Percentiles rank a stretch among this genome's conserved stretches.
phyloP scores from a whole-genome alignment of 2,329 filamentous ascomycete species.

The Camptophora hylomeconis region DNA sequence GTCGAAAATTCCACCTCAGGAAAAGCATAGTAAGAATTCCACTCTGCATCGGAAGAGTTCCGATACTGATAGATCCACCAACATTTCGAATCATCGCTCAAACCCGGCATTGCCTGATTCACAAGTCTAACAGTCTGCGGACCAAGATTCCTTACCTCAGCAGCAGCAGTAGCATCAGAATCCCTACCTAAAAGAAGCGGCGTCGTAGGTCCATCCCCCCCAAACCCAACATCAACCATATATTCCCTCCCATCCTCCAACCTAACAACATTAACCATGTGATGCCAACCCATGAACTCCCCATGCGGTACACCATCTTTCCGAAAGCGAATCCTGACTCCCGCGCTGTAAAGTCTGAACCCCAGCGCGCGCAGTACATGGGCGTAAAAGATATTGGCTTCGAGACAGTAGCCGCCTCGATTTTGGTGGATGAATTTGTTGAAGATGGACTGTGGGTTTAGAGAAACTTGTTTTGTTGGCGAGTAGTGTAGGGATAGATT shows the following conservation, averaged over 20 bases:
- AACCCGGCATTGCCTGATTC: constrained; percentile 34
- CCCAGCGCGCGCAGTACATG: constrained; percentile 40
- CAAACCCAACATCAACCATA: constrained; percentile 18
- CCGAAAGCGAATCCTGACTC: constrained; percentile 30
- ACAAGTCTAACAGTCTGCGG: constrained; percentile 42
- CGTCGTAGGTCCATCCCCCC: constrained; percentile 17
- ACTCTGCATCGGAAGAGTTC: constrained; percentile 22
- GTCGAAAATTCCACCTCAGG: constrained; percentile 26
- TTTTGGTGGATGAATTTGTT: constrained; percentile 35
- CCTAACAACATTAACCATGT: constrained; percentile 45
- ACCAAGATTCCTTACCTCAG: too few relatives aligned
- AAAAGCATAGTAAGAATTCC: constrained; percentile 33
- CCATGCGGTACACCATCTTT: constrained; percentile 19
- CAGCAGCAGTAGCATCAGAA: too few relatives aligned
- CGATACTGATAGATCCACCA: constrained; percentile 41
- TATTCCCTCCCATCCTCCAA: constrained; percentile 32
- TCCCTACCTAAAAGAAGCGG: constrained; percentile 25
- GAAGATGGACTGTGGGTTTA: constrained; percentile 37
- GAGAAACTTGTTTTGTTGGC: constrained; percentile 24
- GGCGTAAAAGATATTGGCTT: constrained; percentile 42
- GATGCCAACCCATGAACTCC: constrained; percentile 25
- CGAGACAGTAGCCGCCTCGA: constrained; percentile 50
- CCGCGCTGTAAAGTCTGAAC: constrained; percentile 39
- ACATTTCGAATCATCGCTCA: constrained; percentile 26
- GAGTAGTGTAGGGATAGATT: constrained; percentile 43